Conservation (phyloP, 208 protist genomes). For the Crithidia brevicula region DNA sequence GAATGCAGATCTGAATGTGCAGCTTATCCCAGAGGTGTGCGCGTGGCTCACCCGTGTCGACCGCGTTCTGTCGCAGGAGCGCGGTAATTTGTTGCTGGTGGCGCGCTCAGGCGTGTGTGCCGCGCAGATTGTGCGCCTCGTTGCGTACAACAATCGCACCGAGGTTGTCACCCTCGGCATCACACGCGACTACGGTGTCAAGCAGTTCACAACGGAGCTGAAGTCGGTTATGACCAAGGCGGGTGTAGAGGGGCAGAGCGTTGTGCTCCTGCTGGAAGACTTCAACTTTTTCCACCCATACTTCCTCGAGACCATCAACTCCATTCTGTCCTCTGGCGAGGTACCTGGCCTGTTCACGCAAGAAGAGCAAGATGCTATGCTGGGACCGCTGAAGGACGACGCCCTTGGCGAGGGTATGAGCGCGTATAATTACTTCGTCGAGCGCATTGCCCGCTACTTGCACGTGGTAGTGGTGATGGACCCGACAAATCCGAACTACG, state of each 20-base stretch:
- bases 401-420: conserved; percentile 82
- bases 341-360: conserved; percentile 96
- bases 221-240: conserved; percentile 92
- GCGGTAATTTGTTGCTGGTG: conserved; percentile 95
- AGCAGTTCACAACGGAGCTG: conserved; percentile 95
- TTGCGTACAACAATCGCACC: conserved; percentile 90
- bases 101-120: conserved; percentile 94
- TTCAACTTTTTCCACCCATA: conserved; percentile 91
- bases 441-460: conserved; percentile 91
- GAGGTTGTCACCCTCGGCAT: conserved; percentile 92
- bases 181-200: conserved; percentile 92
- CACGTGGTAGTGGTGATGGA: conserved; percentile 97
- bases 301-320: conserved; percentile 96
- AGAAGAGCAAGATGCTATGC: conserved; percentile 96
- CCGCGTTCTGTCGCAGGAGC: conserved; percentile 94
- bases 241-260: conserved; percentile 89
- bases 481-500: conserved; percentile 93
- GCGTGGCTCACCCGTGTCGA: conserved; percentile 95
- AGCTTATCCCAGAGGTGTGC: conserved; percentile 96
- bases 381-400: conserved; percentile 93
- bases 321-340: conserved; percentile 96
- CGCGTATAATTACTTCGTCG: conserved; percentile 91
- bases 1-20: conserved; percentile 91
- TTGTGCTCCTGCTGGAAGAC: conserved; percentile 96
- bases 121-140: conserved; percentile 90